phyloP scores from a whole-genome alignment of 2,329 filamentous ascomycete species.

The Hypoxylon sp. region DNA sequence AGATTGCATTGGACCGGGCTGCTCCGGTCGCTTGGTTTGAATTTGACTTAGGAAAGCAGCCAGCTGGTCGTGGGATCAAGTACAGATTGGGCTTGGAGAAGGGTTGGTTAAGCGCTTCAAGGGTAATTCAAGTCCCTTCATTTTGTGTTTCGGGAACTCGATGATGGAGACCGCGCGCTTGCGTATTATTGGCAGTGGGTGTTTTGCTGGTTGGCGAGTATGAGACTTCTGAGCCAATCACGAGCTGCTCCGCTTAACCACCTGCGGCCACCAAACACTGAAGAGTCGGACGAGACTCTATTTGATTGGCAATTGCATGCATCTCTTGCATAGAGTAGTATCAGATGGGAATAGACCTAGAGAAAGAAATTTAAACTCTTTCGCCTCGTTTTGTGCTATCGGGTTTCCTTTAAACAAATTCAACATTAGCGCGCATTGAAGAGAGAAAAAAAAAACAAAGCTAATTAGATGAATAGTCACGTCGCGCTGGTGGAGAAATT shows the following conservation, averaged over 20 bases:
- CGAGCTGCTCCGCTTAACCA: slow-evolving; percentile 23
- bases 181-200: slow-evolving; percentile 45
- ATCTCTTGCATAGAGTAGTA: slow-evolving; percentile 19
- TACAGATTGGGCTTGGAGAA: slow-evolving; percentile 38
- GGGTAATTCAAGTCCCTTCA: slow-evolving; percentile 30
- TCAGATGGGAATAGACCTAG: slow-evolving; percentile 1
- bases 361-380: background rate
- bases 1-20: slow-evolving; percentile 32
- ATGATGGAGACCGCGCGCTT: slow-evolving; percentile 48
- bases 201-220: slow-evolving; percentile 37
- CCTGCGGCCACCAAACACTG: slow-evolving; percentile 45
- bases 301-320: slow-evolving; percentile 28
- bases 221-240: slow-evolving; percentile 46
- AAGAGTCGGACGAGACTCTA: slow-evolving; percentile 18
- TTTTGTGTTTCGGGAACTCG: slow-evolving; percentile 44
- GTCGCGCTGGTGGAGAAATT: no score
- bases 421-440: background rate
- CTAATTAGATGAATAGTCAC: no score
- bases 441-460: slow-evolving; percentile 3
- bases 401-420: background rate
- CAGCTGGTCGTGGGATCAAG: slow-evolving; percentile 31
- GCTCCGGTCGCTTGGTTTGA: slow-evolving; percentile 29
- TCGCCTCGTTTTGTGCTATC: slow-evolving; percentile 12
- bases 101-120: slow-evolving; percentile 49
- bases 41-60: slow-evolving; percentile 19